These are phyloP conservation scores for Hypoxylon fuscum DNA, from an alignment of 495 filamentous ascomycete species.

Conservation along the genomic window DNA sequence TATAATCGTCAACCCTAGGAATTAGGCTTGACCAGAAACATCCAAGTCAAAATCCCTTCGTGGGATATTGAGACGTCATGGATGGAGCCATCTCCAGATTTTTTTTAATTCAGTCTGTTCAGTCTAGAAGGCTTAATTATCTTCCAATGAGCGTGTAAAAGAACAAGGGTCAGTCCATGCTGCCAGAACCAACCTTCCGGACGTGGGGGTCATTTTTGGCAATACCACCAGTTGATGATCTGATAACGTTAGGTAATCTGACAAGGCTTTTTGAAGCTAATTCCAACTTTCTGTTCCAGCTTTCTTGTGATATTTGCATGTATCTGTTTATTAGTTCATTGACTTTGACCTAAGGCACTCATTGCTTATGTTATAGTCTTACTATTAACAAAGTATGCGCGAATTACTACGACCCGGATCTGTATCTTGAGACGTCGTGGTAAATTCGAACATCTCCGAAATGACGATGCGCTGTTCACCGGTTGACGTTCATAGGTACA, in stretches of 20 bases:
- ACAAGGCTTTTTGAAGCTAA: constrained; percentile 17
- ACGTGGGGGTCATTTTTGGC: constrained; percentile 23
- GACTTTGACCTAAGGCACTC: neutral
- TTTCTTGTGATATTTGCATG: constrained; percentile 6
- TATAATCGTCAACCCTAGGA: no score
- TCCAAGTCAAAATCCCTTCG: no score
- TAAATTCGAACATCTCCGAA: constrained; percentile 26
- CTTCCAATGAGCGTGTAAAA: neutral
- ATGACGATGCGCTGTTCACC: constrained; percentile 19
- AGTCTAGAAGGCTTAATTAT: neutral
- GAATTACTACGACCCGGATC: constrained; percentile 22
- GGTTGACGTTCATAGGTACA: neutral
- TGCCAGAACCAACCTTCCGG: neutral
- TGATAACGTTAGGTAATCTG: constrained; percentile 28
- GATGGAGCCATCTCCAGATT: no score
- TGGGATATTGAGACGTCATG: no score
- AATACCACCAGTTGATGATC: constrained; percentile 19
- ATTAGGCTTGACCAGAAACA: no score
- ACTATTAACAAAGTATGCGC: constrained; percentile 10
- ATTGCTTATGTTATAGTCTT: neutral
- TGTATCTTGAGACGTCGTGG: neutral
- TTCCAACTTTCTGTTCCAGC: constrained; percentile 26
- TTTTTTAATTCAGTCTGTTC: no score
- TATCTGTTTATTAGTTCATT: constrained; percentile 6
- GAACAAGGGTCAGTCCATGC: neutral